These are phyloP conservation scores for Dactylella cylindrospora DNA, from an alignment of 2,329 filamentous ascomycete genomes.

Conservation along the genomic window DNA sequence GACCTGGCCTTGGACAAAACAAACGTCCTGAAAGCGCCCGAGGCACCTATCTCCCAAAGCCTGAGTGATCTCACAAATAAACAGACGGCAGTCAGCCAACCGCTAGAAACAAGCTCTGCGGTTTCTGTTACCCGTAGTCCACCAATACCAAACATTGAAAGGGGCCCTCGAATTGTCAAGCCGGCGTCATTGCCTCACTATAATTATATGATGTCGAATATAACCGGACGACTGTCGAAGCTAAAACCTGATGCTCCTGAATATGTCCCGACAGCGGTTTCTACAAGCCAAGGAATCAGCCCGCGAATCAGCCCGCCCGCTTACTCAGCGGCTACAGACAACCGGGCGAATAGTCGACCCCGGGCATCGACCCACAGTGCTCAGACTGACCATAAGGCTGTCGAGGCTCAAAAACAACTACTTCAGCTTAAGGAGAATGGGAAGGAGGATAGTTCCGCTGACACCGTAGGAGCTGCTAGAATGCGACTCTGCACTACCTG, in stretches of 20 bases:
- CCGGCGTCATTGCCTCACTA: slow-evolving; percentile 33
- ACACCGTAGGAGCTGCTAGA: not conserved
- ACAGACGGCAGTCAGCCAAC: slow-evolving; percentile 39
- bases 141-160: not conserved
- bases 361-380: not conserved
- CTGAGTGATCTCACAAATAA: not conserved
- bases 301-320: slow-evolving; percentile 4
- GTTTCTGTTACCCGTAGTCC: not conserved
- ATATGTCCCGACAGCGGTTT: slow-evolving; percentile 50
- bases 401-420: not conserved
- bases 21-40: slow-evolving; percentile 22
- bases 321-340: slow-evolving; percentile 19
- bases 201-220: slow-evolving; percentile 13
- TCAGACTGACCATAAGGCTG: not conserved
- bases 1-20: slow-evolving; percentile 15
- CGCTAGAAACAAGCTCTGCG: slow-evolving; percentile 1
- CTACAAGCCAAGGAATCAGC: not conserved
- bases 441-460: not conserved
- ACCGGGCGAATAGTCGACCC: no score
- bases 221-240: slow-evolving; percentile 43
- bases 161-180: slow-evolving; percentile 31
- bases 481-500: no score
- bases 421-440: not conserved
- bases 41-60: slow-evolving; percentile 11
- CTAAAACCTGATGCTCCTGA: slow-evolving; percentile 54